phyloP scores from a whole-genome alignment of 2,329 filamentous ascomycete species.

The Pyrenophora teres region DNA sequence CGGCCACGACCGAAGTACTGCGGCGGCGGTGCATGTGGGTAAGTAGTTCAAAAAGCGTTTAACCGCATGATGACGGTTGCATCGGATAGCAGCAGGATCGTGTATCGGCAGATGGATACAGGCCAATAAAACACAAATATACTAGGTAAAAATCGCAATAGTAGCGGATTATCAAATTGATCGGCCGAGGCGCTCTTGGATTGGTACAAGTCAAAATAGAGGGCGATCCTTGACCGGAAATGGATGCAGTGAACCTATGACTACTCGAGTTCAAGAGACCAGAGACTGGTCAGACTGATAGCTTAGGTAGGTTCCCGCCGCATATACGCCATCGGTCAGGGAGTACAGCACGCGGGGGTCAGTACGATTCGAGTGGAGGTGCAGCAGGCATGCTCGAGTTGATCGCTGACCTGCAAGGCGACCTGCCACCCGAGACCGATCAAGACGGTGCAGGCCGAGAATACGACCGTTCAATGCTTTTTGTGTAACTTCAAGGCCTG shows the following conservation, averaged over 20 bases:
- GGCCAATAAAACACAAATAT: not conserved
- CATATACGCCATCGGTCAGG: slow-evolving; percentile 26
- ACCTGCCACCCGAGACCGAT: slow-evolving; percentile 23
- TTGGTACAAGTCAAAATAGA: slow-evolving; percentile 22
- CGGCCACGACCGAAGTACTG: slow-evolving; percentile 30
- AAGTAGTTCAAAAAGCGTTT: slow-evolving; percentile 24
- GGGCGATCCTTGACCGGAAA: slow-evolving; percentile 8
- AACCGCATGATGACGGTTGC: slow-evolving; percentile 23
- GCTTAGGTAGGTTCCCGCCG: slow-evolving; percentile 31
- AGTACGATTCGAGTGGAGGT: slow-evolving; percentile 37
- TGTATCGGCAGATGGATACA: slow-evolving; percentile 6
- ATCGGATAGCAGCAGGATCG: slow-evolving; percentile 16
- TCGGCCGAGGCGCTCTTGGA: slow-evolving; percentile 5
- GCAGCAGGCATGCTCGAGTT: slow-evolving; percentile 38
- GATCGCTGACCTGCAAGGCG: slow-evolving; percentile 31
- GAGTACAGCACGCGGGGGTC: slow-evolving; percentile 38
- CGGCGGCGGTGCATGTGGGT: slow-evolving; percentile 34
- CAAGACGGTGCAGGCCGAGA: slow-evolving; percentile 26
- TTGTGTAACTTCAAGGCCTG: slow-evolving; percentile 38
- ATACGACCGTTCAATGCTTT: slow-evolving; percentile 39
- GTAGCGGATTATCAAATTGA: slow-evolving; percentile 4
- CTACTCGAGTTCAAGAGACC: slow-evolving; percentile 23
- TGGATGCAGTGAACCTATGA: slow-evolving; percentile 1
- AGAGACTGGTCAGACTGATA: slow-evolving; percentile 36
- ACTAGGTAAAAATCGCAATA: slow-evolving; percentile 4